These are phyloP conservation scores for Angomonas deanei DNA, from an alignment of 208 protist genomes.

Conservation along the genomic window DNA sequence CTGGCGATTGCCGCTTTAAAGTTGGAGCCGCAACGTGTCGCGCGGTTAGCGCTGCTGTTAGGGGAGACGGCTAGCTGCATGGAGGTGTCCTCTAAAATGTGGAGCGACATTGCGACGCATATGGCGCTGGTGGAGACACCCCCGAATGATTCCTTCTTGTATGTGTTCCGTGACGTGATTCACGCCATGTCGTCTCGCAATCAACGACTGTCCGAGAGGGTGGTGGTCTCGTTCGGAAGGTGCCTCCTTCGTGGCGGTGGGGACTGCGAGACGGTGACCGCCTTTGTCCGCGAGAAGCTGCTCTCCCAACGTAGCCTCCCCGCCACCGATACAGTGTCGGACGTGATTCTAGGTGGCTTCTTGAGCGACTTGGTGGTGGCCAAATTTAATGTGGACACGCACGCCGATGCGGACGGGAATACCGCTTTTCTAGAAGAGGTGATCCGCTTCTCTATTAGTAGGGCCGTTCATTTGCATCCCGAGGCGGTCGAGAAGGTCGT, in stretches of 20 bases:
- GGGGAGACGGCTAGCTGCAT: not conserved
- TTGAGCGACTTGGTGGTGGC: conserved; percentile 64
- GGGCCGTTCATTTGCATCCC: too few species aligned
- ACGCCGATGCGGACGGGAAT: not conserved
- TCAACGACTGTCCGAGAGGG: conserved; percentile 30
- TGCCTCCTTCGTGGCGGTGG: conserved; percentile 44
- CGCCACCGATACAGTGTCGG: conserved; percentile 3
- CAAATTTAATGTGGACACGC: not conserved
- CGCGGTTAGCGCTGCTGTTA: not conserved
- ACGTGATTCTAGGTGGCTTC: conserved; percentile 43
- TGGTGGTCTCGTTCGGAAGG: conserved; percentile 58
- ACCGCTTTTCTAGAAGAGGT: not conserved
- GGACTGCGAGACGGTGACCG: conserved; percentile 24
- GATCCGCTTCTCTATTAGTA: not conserved
- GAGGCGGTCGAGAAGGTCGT: too few species aligned
- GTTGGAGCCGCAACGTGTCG: not conserved
- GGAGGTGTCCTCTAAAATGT: not conserved
- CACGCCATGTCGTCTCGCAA: conserved; percentile 33
- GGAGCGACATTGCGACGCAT: not conserved
- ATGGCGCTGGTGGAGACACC: not conserved
- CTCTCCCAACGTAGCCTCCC: conserved; percentile 47
- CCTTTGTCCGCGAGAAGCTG: conserved; percentile 61
- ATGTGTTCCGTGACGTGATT: conserved; percentile 53
- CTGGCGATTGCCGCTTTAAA: not conserved
- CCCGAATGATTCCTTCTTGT: conserved; percentile 26